Percentiles rank a stretch among this genome's conserved stretches.
These are phyloP conservation scores for Tricholoma furcatifolium DNA, from an alignment of 768 basidiomycete species.

Conservation along the genomic window DNA sequence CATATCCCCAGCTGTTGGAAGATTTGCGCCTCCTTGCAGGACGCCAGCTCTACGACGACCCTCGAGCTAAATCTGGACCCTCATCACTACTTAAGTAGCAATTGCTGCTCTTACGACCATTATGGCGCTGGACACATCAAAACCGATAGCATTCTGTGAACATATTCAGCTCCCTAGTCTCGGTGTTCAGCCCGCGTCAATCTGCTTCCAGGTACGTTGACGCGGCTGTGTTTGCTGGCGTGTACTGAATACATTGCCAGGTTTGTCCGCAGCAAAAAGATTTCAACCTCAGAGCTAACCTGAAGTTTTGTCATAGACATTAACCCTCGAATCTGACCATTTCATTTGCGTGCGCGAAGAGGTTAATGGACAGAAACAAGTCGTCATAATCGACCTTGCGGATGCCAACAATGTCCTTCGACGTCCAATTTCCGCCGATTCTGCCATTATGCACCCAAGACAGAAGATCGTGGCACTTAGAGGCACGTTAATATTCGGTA, in stretches of 20 bases:
- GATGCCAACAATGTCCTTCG: constrained; percentile 98
- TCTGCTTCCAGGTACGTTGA: constrained; percentile 87
- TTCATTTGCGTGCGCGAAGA: constrained; percentile 98
- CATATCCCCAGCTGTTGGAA: constrained; percentile 80
- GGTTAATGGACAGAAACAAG: constrained; percentile 92
- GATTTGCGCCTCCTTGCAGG: constrained; percentile 79
- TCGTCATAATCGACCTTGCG: constrained; percentile 96
- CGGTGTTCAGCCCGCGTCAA: constrained; percentile 94
- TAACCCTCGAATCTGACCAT: constrained; percentile 96
- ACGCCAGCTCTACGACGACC: constrained; percentile 83
- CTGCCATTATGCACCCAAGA: constrained; percentile 96
- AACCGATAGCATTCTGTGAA: constrained; percentile 88
- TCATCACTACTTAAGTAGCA: constrained; percentile 28
- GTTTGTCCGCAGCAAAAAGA: constrained; percentile 24
- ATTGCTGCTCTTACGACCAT: constrained; percentile 20
- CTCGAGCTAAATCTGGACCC: constrained; percentile 42
- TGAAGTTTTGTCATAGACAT: constrained; percentile 47
- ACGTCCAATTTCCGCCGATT: constrained; percentile 96
- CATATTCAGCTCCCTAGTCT: constrained; percentile 93
- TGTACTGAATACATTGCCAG: constrained; percentile 30
- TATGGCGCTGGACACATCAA: constrained; percentile 52
- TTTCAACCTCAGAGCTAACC: constrained; percentile 3
- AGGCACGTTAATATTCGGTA: constrained; percentile 49
- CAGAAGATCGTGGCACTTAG: constrained; percentile 97
- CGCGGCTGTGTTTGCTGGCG: constrained; percentile 33